Conservation (phyloP, 768 basidiomycete species). For the Suillus decipiens region DNA sequence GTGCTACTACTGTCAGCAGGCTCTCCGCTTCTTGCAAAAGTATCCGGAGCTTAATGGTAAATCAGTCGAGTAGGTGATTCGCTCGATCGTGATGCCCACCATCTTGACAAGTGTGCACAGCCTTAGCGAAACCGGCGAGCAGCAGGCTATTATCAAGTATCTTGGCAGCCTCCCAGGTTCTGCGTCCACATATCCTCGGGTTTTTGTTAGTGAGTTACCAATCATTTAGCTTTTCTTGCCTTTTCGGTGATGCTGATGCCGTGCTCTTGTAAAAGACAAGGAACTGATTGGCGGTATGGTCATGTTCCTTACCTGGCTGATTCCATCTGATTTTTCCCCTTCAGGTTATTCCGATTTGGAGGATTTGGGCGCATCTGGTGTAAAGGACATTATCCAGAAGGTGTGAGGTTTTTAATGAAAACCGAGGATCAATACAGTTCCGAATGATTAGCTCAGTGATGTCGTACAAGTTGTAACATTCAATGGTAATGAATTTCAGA, state of each 20-base stretch:
- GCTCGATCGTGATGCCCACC: not conserved
- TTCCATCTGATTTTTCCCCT: not conserved
- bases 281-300: not conserved
- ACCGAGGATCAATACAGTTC: not conserved
- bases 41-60: slow-evolving; percentile 1
- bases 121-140: slow-evolving; percentile 4
- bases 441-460: not conserved
- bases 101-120: not conserved
- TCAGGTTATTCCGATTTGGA: slow-evolving; percentile 6
- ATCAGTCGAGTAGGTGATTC: slow-evolving; percentile 4
- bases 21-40: slow-evolving; percentile 1
- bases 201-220: slow-evolving; percentile 3
- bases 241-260: not conserved
- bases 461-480: slow-evolving; percentile 2
- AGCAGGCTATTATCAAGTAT: slow-evolving; percentile 4
- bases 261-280: not conserved
- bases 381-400: not conserved
- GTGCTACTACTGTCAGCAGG: slow-evolving; percentile 4
- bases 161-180: slow-evolving; percentile 4
- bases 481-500: not conserved
- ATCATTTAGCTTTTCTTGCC: not conserved
- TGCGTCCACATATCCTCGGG: slow-evolving; percentile 5
- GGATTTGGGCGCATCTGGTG: not conserved
- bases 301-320: not conserved
- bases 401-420: not conserved